Evolutionary conservation across 108 stramenopile species (phyloP), one percentile per base, ranked within the genome.

Genomic region (Cyclotella atomus): DNA sequence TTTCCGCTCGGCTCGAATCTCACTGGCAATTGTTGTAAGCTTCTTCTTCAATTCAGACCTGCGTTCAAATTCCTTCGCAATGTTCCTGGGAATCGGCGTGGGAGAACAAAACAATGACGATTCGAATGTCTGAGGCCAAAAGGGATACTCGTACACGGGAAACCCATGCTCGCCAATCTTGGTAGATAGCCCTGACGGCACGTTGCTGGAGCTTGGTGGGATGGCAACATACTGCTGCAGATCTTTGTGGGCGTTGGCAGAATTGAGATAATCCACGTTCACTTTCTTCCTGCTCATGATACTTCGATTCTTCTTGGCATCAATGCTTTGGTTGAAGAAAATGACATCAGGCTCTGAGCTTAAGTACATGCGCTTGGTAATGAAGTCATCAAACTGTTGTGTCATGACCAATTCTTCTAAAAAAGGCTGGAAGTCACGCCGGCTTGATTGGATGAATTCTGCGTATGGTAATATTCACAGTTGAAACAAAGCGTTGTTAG

Each of bases 361-460:
- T 9, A 89, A 85, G 75, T 92, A 92, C 70, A 96, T 67, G 7
- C 92, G 82, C 52, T 90, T 87, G 27, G 90, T 93, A 10, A 96
- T 85, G 68, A 95, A 96, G 52, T 90, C 89, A 65, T 93, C 90
- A 76, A 96, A 96, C 56, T 89, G 89, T 65, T 96, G 96, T 9
- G 93, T 96, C 20, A 33, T 30, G 32, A 85, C 84, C 4, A 96
- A 53, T 54, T 88, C 88, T 32, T 75, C 65, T 41, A 96, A 54
- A 53, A 92, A 96, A 0, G 83, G 71, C 34, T 72, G 76, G 62
- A 88, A 88, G 24, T 90, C 86, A 19, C 77, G 61, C 14, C 83
- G 85, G 63, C 88, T 86, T 12, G 79, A 77, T 19, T 63, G 45
- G 21, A 93, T 71, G 68, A 92, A 93, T 17, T n/a, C n/a, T n/a